Evolutionary conservation across 1,284 basidiomycete species (phyloP), one percentile per base, ranked within the genome.

Genomic region (Cutaneotrichosporon cavernicola): DNA sequence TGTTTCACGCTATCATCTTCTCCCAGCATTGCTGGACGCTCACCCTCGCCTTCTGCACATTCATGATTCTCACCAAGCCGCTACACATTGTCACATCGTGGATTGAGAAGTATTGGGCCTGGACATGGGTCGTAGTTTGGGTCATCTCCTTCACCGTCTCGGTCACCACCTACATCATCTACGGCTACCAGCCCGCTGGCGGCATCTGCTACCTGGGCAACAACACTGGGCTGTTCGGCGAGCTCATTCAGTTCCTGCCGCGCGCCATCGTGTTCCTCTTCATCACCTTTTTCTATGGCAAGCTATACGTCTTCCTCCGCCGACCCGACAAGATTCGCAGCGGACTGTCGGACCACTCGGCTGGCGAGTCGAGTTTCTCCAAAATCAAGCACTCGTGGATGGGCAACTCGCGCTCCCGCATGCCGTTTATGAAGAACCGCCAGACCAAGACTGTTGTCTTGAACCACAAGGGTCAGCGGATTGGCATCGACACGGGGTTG

Each of bases 11-110:
- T 10, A 61, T 78, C 14, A 56, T 82, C 4, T 62, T 56, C 18
- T 49, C 65, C 71, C 79, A 82, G 69, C 81, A 82, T 60, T 60
- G 81, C 18, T 81, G 80, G 78, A 82, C 80, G 8, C 66, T 81
- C 11, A 56, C 69, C 6, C 69, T 82, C 2, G 80, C 80, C 8
- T 64, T 78, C 26, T 73, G 75, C 9, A 82, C 81, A 0, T 81
- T 76, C 63, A 73, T 82, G 70, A 81, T 82, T 63, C 72, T 82
- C 40, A 76, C 79, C 36, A 72, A 80, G 58, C 81, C 81, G 2
- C 67, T 82, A 18, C 73, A 76, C 60, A 30, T 46, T 21, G 30
- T 75, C n/a, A 82, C 81, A 0, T 62, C 74, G 4, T 65, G 70
- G 49, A 62, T 82, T 32, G 80, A 82, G 60, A 72, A 72, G 52